These are phyloP conservation scores for Pelargonium myrrhifolium DNA, from an alignment of 441 rosid genomes.

Conservation along the genomic window DNA sequence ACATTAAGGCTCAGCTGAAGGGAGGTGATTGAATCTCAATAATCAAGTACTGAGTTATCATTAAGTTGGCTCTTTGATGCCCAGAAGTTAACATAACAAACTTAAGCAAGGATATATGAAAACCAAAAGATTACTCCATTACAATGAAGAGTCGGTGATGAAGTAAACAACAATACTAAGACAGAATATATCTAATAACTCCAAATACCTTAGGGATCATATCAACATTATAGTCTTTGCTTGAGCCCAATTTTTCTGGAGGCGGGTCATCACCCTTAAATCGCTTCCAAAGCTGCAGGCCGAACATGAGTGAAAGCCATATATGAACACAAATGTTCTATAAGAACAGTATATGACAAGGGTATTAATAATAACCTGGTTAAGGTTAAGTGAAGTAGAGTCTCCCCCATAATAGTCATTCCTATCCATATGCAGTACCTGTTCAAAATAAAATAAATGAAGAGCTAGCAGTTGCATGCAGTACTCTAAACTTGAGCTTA, in stretches of 20 bases:
- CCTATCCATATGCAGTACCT: slow-evolving; percentile 7
- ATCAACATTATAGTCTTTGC: slow-evolving; percentile 59
- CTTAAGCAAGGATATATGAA: too few relatives aligned
- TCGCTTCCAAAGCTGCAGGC: slow-evolving; percentile 52
- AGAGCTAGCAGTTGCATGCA: background rate
- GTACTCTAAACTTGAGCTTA: background rate
- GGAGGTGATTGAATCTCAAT: too few relatives aligned
- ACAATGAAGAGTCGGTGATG: background rate
- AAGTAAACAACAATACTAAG: background rate
- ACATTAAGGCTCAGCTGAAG: too few relatives aligned
- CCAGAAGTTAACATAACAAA: too few relatives aligned
- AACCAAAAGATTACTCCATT: background rate
- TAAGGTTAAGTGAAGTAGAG: slow-evolving; percentile 5
- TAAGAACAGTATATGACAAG: background rate
- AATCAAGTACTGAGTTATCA: too few relatives aligned
- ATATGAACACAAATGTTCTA: background rate
- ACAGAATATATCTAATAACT: background rate
- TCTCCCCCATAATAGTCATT: slow-evolving; percentile 8
- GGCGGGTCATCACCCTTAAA: slow-evolving; percentile 49
- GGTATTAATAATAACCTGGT: slow-evolving; percentile 2
- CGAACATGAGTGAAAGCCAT: background rate
- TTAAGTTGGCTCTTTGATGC: too few relatives aligned
- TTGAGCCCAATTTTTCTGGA: slow-evolving; percentile 47
- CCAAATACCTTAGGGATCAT: slow-evolving; percentile 59
- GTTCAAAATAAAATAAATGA: background rate